These are phyloP conservation scores for Aureobasidium sp. DNA, from an alignment of 2,329 filamentous ascomycete genomes.

Conservation along the genomic window DNA sequence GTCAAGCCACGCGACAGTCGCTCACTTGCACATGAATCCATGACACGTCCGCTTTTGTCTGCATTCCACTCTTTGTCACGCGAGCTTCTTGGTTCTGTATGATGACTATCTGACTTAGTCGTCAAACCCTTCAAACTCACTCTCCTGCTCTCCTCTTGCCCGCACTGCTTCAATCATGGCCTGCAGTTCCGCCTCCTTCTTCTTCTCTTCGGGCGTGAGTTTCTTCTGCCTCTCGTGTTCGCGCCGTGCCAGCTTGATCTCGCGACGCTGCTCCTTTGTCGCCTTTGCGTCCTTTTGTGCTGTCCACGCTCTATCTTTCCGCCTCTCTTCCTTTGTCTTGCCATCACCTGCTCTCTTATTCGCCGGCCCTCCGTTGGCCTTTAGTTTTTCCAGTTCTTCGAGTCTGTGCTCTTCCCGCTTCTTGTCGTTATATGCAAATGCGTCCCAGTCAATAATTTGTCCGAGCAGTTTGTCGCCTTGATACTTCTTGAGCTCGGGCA, in stretches of 20 bases:
- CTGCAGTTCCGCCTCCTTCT: constrained; percentile 28
- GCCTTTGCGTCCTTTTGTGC: constrained; percentile 31
- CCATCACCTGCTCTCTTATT: constrained; percentile 26
- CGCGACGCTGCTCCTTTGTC: constrained; percentile 28
- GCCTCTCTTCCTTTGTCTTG: constrained; percentile 26
- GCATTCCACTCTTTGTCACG: not conserved
- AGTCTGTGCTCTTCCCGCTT: constrained; percentile 36
- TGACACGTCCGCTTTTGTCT: not conserved
- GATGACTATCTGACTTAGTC: constrained; percentile 10
- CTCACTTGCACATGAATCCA: not conserved
- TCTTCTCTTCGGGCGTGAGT: constrained; percentile 27
- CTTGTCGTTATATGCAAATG: constrained; percentile 40
- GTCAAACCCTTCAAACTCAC: constrained; percentile 19
- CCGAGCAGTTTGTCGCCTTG: constrained; percentile 37
- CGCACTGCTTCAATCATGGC: constrained; percentile 29
- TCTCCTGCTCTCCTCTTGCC: constrained; percentile 17
- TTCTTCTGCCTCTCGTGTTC: constrained; percentile 26
- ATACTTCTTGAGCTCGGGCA: constrained; percentile 66
- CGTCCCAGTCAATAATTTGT: constrained; percentile 33
- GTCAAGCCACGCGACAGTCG: not conserved
- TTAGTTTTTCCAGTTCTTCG: constrained; percentile 28
- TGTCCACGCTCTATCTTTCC: constrained; percentile 33
- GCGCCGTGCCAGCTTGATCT: constrained; percentile 28
- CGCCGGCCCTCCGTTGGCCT: constrained; percentile 15
- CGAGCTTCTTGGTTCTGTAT: not conserved